A percentile compares a stretch with the other conserved stretches of the same genome.
These are phyloP conservation scores for Rhazya stricta DNA, from an alignment of 257 asterid species.

Conservation along the genomic window DNA sequence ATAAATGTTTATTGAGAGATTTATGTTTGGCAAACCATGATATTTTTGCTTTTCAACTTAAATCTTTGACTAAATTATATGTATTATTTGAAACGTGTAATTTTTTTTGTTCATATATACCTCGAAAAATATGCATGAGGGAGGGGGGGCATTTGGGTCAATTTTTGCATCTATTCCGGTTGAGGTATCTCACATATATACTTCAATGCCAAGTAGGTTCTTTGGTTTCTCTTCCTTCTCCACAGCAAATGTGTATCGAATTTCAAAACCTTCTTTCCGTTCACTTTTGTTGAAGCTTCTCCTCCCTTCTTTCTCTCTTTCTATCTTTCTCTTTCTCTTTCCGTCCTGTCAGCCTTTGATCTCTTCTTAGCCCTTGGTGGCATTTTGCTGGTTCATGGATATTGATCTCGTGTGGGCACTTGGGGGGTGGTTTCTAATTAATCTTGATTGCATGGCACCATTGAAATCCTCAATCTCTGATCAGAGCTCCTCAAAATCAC, in stretches of 20 bases:
- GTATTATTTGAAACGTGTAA: neutral
- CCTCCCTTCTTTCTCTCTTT: conserved; percentile 11
- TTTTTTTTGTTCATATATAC: neutral
- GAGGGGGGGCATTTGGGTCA: conserved; percentile 13
- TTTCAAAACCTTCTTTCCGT: conserved; percentile 43
- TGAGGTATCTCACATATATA: conserved; percentile 17
- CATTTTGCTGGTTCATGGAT: conserved; percentile 48
- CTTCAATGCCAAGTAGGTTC: conserved; percentile 30
- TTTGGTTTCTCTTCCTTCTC: conserved; percentile 14
- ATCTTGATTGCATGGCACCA: conserved; percentile 6
- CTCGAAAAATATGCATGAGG: neutral
- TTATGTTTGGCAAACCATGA: too few relatives aligned
- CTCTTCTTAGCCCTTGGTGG: conserved; percentile 10
- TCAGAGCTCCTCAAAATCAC: conserved; percentile 23
- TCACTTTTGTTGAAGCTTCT: conserved; percentile 22
- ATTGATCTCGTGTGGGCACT: conserved; percentile 45
- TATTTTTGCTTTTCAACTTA: too few relatives aligned
- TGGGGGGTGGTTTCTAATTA: conserved; percentile 45
- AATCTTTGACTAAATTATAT: neutral
- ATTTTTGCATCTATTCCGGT: neutral
- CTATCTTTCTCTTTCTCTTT: conserved; percentile 7
- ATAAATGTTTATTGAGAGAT: too few relatives aligned
- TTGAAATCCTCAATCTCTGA: conserved; percentile 5
- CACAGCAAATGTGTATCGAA: conserved; percentile 32
- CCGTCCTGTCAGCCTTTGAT: neutral